These are phyloP conservation scores for Zychaea mexicana DNA, from an alignment of 371 early-diverging fungal genomes.

Conservation along the genomic window DNA sequence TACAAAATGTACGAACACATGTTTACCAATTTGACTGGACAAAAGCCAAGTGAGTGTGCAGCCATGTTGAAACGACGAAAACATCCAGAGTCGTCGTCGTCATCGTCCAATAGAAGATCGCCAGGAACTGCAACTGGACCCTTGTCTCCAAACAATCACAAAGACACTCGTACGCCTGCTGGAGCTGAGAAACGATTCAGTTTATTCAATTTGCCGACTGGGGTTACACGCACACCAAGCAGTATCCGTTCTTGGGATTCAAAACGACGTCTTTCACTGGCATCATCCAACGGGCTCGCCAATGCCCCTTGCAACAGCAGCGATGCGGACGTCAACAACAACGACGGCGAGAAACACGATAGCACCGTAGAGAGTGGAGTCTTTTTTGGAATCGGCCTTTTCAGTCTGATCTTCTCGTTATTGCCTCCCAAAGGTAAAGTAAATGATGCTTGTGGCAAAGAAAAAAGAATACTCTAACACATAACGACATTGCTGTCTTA, in stretches of 20 bases:
- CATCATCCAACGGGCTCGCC: not conserved
- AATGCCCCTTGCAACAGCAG: not conserved
- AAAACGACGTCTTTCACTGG: not conserved
- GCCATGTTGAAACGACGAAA: constrained; percentile 18
- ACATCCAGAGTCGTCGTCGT: not conserved
- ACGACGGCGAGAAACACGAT: not conserved
- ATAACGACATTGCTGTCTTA: not conserved
- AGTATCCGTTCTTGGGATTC: constrained; percentile 8
- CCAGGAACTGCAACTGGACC: not conserved
- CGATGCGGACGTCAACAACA: not conserved
- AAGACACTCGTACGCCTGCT: no score
- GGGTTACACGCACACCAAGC: constrained; percentile 17
- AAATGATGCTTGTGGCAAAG: not conserved
- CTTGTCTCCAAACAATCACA: no score
- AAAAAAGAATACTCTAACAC: not conserved
- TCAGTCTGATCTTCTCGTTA: constrained; percentile 49
- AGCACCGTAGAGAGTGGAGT: constrained; percentile 44
- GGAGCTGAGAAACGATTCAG: constrained; percentile 29
- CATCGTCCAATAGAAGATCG: not conserved
- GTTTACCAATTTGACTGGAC: constrained; percentile 43
- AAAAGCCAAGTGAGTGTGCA: constrained; percentile 46
- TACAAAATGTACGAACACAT: constrained; percentile 51
- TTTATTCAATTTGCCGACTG: constrained; percentile 17
- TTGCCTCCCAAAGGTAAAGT: constrained; percentile 47
- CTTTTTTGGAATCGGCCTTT: constrained; percentile 47